Evolutionary conservation across 306 rosid genomes (phyloP).

Genomic region (Vachellia collinsii): DNA sequence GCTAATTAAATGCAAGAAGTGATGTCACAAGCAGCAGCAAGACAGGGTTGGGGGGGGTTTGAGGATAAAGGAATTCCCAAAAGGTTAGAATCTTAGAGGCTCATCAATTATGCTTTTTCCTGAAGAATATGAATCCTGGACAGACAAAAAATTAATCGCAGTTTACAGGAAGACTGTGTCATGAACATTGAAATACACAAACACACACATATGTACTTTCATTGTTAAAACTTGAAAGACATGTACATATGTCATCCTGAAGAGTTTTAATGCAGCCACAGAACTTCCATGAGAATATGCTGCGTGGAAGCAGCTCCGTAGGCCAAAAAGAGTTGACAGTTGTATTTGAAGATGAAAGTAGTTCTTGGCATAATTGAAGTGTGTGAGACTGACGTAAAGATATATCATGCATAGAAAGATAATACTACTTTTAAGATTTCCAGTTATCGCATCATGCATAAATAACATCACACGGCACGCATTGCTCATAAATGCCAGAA

Average conservation of each 20-base stretch:
- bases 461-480: slow-evolving; percentile 15
- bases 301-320: slow-evolving; percentile 11
- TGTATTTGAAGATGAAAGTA: slow-evolving; percentile 11
- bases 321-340: slow-evolving; percentile 10
- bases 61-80: neutral
- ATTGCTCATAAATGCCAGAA: neutral
- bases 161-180: neutral
- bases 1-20: slow-evolving; percentile 20
- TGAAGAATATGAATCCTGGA: neutral
- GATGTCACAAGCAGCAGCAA: neutral
- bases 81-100: neutral
- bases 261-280: neutral
- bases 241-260: neutral
- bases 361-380: neutral
- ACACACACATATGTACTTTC: neutral
- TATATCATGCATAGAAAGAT: slow-evolving; percentile 2
- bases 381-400: neutral
- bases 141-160: neutral
- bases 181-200: neutral
- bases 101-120: neutral
- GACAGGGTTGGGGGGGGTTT: too few relatives aligned
- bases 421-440: neutral
- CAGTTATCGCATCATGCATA: neutral
- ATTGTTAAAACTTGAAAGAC: neutral
- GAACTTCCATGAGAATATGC: neutral